phyloP scores from a whole-genome alignment of 768 basidiomycete genomes.

The Phylloporus sp. region DNA sequence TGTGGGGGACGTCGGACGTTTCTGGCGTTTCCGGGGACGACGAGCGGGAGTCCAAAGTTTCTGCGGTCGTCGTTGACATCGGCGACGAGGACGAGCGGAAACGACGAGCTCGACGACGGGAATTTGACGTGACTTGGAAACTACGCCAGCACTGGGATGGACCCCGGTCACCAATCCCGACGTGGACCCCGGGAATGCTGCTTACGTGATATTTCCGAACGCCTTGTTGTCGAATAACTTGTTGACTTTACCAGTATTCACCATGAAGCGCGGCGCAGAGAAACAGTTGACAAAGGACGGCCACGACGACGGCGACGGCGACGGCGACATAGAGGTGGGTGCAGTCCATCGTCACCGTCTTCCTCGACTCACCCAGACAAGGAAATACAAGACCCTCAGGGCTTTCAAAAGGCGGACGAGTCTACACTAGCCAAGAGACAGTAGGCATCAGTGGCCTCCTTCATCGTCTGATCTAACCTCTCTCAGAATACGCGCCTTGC shows the following conservation, averaged over 20 bases:
- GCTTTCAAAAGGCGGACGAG: slow-evolving; percentile 61
- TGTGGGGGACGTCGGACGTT: slow-evolving; percentile 48
- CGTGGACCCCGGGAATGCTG: slow-evolving; percentile 13
- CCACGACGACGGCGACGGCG: slow-evolving; percentile 35
- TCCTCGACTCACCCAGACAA: slow-evolving; percentile 20
- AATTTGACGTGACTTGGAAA: not conserved
- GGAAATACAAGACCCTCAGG: slow-evolving; percentile 39
- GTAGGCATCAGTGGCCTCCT: slow-evolving; percentile 36
- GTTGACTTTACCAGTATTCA: slow-evolving; percentile 12
- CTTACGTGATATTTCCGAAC: slow-evolving; percentile 22
- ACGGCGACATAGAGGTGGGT: slow-evolving; percentile 34
- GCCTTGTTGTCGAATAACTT: not conserved
- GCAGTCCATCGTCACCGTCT: not conserved
- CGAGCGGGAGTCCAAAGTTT: slow-evolving; percentile 56
- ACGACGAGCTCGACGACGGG: slow-evolving; percentile 5
- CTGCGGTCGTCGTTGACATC: slow-evolving; percentile 58
- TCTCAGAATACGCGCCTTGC: slow-evolving; percentile 59
- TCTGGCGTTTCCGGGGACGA: slow-evolving; percentile 71
- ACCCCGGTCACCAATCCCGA: slow-evolving; percentile 2
- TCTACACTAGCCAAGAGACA: slow-evolving; percentile 47
- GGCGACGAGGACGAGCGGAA: slow-evolving; percentile 8
- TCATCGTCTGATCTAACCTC: slow-evolving; percentile 7
- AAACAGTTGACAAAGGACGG: slow-evolving; percentile 61
- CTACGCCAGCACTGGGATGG: not conserved
- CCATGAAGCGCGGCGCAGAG: slow-evolving; percentile 75